These are phyloP conservation scores for Mucuna pruriens DNA, from an alignment of 306 rosid species.

Conservation along the genomic window DNA sequence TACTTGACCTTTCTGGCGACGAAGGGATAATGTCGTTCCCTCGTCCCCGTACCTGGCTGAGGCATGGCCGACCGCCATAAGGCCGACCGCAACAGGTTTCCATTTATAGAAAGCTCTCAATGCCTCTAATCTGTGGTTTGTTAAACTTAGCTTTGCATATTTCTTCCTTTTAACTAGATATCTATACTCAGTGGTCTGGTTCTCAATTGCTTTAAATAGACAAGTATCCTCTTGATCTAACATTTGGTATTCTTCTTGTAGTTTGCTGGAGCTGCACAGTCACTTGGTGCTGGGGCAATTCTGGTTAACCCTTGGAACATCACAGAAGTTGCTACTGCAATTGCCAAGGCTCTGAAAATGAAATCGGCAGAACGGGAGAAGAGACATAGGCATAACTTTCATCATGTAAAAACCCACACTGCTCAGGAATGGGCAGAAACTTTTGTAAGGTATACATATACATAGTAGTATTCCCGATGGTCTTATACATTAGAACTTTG, in stretches of 20 bases:
- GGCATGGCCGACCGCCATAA: too few relatives aligned
- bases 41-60: too few relatives aligned
- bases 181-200: neutral
- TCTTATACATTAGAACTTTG: neutral
- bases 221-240: conserved; percentile 22
- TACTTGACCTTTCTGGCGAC: too few relatives aligned
- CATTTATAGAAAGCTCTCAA: neutral
- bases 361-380: conserved; percentile 68
- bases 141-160: neutral
- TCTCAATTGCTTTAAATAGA: neutral
- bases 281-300: conserved; percentile 91
- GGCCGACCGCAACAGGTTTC: too few relatives aligned
- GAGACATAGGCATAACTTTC: conserved; percentile 73
- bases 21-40: too few relatives aligned
- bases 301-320: conserved; percentile 92
- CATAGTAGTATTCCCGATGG: neutral
- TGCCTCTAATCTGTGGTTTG: conserved; percentile 5
- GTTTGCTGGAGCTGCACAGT: conserved; percentile 98
- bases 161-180: neutral
- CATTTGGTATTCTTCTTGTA: conserved; percentile 50
- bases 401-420: conserved; percentile 77
- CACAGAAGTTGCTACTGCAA: conserved; percentile 80
- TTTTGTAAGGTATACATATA: conserved; percentile 75
- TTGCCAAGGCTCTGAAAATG: conserved; percentile 77
- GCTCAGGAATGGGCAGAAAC: conserved; percentile 98